phyloP scores from a whole-genome alignment of 2,329 filamentous ascomycete species.

The Cordyceps farinosa region DNA sequence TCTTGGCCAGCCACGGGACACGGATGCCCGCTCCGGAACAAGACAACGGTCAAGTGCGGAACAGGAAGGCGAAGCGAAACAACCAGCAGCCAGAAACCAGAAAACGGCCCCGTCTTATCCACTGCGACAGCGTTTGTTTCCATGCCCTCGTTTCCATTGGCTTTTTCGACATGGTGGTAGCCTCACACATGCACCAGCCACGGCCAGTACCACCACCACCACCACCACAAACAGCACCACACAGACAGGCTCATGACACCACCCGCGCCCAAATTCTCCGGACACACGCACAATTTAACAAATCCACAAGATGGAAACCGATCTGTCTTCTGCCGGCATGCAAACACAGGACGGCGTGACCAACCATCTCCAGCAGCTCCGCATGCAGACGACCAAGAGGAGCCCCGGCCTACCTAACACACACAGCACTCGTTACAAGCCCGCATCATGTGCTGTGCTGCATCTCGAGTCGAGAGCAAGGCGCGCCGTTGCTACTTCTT shows the following conservation, averaged over 20 bases:
- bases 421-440: not conserved
- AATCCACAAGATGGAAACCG: not conserved
- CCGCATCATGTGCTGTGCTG: not conserved
- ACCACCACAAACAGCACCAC: not conserved
- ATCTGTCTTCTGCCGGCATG: not conserved
- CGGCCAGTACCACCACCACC: not conserved
- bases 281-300: not conserved
- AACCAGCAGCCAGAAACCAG: slow-evolving; percentile 3
- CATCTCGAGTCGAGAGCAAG: not conserved
- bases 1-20: not conserved
- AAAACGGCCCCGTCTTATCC: not conserved
- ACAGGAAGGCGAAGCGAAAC: not conserved
- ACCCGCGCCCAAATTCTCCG: not conserved
- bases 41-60: slow-evolving; percentile 1
- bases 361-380: not conserved
- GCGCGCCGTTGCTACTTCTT: not conserved
- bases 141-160: not conserved
- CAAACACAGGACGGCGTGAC: not conserved
- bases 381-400: not conserved
- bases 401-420: not conserved
- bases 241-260: not conserved
- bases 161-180: not conserved
- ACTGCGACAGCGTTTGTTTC: not conserved
- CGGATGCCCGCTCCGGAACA: not conserved
- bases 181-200: slow-evolving; percentile 9